phyloP scores from a whole-genome alignment of 208 protist species.

The Cochliopodium minus region DNA sequence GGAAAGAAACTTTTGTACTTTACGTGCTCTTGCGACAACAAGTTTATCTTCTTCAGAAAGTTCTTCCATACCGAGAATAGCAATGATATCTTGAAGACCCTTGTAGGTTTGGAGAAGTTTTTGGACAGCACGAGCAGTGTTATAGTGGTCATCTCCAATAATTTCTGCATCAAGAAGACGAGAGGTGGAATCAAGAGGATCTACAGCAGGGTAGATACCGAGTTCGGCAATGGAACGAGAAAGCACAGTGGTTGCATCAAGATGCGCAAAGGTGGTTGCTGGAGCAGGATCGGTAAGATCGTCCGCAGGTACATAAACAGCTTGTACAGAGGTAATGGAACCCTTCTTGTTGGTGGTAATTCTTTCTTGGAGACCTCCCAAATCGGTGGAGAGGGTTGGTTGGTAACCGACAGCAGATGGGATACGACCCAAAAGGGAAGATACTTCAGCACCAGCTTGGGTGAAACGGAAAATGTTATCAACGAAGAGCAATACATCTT shows the following conservation, averaged over 20 bases:
- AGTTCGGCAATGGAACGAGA: conserved; percentile 83
- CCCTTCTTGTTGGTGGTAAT: conserved; percentile 92
- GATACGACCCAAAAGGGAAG: conserved; percentile 87
- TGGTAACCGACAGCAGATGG: conserved; percentile 95
- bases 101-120: conserved; percentile 93
- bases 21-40: conserved; percentile 78
- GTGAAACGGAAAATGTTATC: conserved; percentile 98
- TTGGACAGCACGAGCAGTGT: conserved; percentile 75
- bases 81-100: conserved; percentile 94
- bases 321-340: conserved; percentile 79
- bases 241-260: conserved; percentile 92
- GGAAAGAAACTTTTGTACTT: conserved; percentile 82
- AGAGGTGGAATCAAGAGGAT: conserved; percentile 89
- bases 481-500: conserved; percentile 96
- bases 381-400: conserved; percentile 89
- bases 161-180: conserved; percentile 86
- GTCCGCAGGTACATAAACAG: conserved; percentile 94
- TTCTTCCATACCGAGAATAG: conserved; percentile 96
- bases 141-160: conserved; percentile 87
- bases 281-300: conserved; percentile 94
- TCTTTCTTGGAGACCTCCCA: conserved; percentile 89
- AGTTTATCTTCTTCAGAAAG: conserved; percentile 91
- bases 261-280: conserved; percentile 91
- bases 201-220: conserved; percentile 92
- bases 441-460: conserved; percentile 93